Evolutionary conservation across 2,329 filamentous ascomycete genomes (phyloP).

Genomic region (Ophiocordyceps camponoti-floridani): DNA sequence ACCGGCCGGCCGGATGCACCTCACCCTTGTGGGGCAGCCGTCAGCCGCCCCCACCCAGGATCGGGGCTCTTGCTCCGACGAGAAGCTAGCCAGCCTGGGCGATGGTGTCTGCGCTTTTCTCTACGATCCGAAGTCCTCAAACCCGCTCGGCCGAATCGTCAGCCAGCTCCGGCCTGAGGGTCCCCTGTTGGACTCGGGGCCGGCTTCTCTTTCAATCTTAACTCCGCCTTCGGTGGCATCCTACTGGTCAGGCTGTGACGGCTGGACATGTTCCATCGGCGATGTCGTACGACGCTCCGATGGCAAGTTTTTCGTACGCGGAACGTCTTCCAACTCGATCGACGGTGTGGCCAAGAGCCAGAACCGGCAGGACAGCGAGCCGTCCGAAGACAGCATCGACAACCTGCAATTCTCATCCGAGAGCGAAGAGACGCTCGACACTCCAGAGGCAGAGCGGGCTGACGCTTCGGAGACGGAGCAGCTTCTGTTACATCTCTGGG

Average conservation of each 20-base stretch:
- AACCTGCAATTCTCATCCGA: neutral
- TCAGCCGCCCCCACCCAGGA: neutral
- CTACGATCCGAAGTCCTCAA: neutral
- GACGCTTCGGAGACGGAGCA: slow-evolving; percentile 6
- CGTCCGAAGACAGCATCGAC: neutral
- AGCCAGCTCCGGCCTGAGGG: slow-evolving; percentile 1
- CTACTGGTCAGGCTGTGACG: neutral
- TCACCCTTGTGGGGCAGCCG: neutral
- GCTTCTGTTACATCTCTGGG: slow-evolving; percentile 12
- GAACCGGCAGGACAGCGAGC: neutral
- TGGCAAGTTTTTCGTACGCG: neutral
- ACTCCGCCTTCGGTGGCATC: neutral
- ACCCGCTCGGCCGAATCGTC: neutral
- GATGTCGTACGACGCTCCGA: neutral
- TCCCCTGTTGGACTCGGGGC: neutral
- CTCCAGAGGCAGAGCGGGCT: neutral
- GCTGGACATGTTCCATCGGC: neutral
- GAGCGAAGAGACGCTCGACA: neutral
- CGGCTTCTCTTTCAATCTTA: neutral
- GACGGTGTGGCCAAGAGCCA: neutral
- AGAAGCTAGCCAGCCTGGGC: neutral
- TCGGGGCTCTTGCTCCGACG: neutral
- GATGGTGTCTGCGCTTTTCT: neutral
- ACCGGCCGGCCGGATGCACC: neutral
- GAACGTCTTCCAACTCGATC: too few relatives aligned